Evolutionary conservation across 1,139 yeast genomes (phyloP), one percentile per base, ranked within the genome.

Genomic region (Blastobotrys arbuscula): DNA sequence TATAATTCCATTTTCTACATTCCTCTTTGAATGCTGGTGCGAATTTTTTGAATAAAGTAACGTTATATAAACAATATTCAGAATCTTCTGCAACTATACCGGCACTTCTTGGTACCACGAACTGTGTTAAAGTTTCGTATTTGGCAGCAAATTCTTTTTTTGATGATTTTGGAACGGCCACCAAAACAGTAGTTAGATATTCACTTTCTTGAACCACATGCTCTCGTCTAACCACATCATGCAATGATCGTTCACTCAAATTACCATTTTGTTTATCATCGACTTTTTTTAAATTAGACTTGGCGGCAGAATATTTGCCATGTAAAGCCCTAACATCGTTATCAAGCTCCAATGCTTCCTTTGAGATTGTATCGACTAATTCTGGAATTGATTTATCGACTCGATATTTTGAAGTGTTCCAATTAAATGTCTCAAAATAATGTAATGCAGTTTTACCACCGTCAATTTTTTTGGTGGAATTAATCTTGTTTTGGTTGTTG

Each of bases 21-120:
- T 80, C 80, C 55, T 75, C 73, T 46, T 78, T 72, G 59, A 87
- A 92, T 50, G 84, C 89, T 31, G 78, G 75, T 41, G 78, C 81
- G 60, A 72, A 84, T 69, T 89, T 92, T 62, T 84, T 85, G 76
- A 92, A 92, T 54, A 92, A 68, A 6, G 96, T 87, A 18, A 89
- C 92, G 45, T 82, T 77, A 71, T 78, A 89, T 57, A 92, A 75
- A 36, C 73, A 65, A 64, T 72, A 92, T 56, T 90, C 97, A 41
- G 75, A 69, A 67, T 92, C 99, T 50, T 75, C 70, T 13, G 86
- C 74, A 53, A 92, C 76, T 39, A 77, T 70, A 37, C 74, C 69
- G 1, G 97, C 96, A 41, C 90, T 81, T 59, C 97, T 81, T 50
- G 98, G 98, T 41, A 92, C 95, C 44, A 92, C 96, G 74, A 88